Evolutionary conservation across 2,329 filamentous ascomycete species (phyloP).

Genomic region (Chalara sp.): DNA sequence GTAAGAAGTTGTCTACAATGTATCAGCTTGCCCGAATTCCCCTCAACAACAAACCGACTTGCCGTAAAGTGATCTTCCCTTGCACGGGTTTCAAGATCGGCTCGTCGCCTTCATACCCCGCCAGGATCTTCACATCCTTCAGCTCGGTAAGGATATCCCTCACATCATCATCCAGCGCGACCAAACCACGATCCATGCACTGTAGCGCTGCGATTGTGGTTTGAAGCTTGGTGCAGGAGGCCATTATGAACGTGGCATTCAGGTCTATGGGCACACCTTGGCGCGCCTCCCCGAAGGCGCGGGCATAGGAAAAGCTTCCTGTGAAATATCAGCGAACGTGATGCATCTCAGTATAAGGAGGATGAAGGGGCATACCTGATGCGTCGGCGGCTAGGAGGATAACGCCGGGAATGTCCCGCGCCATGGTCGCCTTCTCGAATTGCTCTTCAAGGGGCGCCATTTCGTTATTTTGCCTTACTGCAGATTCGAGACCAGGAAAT

Average conservation of each 20-base stretch:
- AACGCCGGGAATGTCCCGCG: neutral
- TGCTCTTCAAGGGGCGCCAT: neutral
- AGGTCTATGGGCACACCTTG: neutral
- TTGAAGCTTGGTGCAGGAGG: neutral
- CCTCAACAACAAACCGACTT: neutral
- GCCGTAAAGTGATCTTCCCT: neutral
- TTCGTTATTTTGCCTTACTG: neutral
- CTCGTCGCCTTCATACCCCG: neutral
- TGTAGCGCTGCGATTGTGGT: neutral
- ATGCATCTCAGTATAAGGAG: neutral
- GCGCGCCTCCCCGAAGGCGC: neutral
- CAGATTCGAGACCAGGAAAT: too few relatives aligned
- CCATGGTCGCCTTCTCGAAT: neutral
- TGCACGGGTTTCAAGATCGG: neutral
- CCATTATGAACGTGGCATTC: neutral
- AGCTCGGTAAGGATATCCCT: neutral
- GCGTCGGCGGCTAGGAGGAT: neutral
- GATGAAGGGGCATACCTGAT: neutral
- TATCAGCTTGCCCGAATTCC: neutral
- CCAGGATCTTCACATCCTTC: neutral
- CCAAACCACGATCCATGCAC: neutral
- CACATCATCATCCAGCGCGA: neutral
- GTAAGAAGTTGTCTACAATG: conserved; percentile 4
- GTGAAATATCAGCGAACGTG: neutral
- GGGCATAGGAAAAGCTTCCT: neutral